Evolutionary conservation across 106 monocot genomes (phyloP).

Genomic region (Platanthera guangdongensis): DNA sequence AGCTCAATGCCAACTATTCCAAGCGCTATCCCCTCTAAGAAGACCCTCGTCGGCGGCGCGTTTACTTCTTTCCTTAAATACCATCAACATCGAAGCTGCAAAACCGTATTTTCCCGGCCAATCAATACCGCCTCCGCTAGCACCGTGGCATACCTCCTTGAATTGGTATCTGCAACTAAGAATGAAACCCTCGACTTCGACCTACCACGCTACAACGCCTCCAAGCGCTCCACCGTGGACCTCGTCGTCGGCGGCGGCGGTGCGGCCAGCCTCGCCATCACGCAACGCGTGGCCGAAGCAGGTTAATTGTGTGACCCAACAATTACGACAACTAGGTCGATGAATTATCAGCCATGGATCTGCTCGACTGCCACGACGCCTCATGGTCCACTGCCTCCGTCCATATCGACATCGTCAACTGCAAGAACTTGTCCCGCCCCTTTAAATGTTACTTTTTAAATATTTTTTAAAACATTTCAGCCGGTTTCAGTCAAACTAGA

Average conservation of each 20-base stretch:
- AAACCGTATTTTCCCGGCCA: not conserved
- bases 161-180: conserved; percentile 69
- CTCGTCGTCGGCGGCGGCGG: conserved; percentile 80
- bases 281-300: conserved; percentile 64
- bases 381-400: conserved; percentile 72
- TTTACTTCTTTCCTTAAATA: conserved; percentile 12
- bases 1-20: too few relatives aligned
- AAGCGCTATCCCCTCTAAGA: conserved; percentile 21
- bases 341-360: conserved; percentile 75
- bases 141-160: conserved; percentile 30
- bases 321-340: conserved; percentile 97
- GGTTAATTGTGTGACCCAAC: conserved; percentile 95
- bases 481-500: too few relatives aligned
- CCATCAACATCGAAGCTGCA: conserved; percentile 14
- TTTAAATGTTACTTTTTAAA: conserved; percentile 1
- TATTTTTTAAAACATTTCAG: too few relatives aligned
- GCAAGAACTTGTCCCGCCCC: conserved; percentile 50
- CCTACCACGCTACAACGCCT: conserved; percentile 66
- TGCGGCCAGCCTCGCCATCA: conserved; percentile 83
- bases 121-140: not conserved
- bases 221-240: conserved; percentile 36
- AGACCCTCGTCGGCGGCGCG: conserved; percentile 7
- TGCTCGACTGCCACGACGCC: conserved; percentile 75
- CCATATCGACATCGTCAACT: conserved; percentile 25
- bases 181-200: conserved; percentile 77